These are phyloP conservation scores for Fusarium equiseti DNA, from an alignment of 2,329 filamentous ascomycete species.

Conservation along the genomic window DNA sequence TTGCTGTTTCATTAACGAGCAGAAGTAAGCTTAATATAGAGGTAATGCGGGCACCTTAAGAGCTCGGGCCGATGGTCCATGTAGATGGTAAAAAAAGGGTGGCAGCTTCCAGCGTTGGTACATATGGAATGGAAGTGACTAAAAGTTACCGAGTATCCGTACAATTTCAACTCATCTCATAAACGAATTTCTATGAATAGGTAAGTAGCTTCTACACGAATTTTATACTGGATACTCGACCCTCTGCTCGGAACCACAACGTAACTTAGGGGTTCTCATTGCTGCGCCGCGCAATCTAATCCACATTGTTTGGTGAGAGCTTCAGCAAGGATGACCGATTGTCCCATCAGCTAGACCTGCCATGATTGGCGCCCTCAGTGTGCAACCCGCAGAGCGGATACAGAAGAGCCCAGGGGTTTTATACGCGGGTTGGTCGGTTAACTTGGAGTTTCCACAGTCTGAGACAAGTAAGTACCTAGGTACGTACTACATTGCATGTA, in stretches of 20 bases:
- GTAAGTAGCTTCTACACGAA: neutral
- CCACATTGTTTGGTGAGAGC: conserved; percentile 32
- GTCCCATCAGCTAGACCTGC: conserved; percentile 4
- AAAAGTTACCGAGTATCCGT: neutral
- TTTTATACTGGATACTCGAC: neutral
- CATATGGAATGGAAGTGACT: neutral
- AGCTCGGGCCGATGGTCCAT: neutral
- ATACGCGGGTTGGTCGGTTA: conserved; percentile 37
- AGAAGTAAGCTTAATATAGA: neutral
- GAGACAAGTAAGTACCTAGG: too few relatives aligned
- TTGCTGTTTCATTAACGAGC: neutral
- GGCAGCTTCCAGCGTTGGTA: neutral
- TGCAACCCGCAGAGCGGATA: conserved; percentile 11
- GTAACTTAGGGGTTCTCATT: neutral
- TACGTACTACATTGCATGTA: conserved; percentile 2
- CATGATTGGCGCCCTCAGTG: conserved; percentile 35
- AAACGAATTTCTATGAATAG: neutral
- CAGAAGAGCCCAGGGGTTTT: conserved; percentile 32
- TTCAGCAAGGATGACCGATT: conserved; percentile 33
- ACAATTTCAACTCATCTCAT: neutral
- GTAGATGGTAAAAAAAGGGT: neutral
- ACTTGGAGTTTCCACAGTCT: conserved; percentile 31
- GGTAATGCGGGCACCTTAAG: neutral
- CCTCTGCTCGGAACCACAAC: neutral
- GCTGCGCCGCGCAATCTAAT: conserved; percentile 26